Evolutionary conservation across 1,284 basidiomycete genomes (phyloP).

Genomic region (Erythrobasidium hasegawianum): DNA sequence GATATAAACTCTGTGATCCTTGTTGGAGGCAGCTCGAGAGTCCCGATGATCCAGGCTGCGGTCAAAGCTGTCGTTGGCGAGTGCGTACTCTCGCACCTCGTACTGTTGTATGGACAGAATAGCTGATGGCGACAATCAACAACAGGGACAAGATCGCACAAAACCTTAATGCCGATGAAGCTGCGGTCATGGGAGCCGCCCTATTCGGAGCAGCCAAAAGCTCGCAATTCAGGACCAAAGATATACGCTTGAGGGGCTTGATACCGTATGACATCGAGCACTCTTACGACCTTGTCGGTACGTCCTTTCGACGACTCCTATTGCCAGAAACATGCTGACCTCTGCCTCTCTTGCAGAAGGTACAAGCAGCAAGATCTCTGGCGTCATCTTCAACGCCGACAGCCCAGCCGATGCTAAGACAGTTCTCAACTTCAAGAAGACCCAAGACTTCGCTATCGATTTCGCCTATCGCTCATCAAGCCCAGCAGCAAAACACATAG

Average conservation of each 20-base stretch:
- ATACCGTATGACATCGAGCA: constrained; percentile 67
- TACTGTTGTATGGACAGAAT: no score
- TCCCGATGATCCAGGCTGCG: constrained; percentile 84
- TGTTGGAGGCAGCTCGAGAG: constrained; percentile 81
- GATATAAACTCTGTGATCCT: constrained; percentile 85
- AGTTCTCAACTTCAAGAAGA: constrained; percentile 73
- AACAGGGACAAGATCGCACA: constrained; percentile 72
- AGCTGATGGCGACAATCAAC: no score
- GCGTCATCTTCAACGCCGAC: constrained; percentile 68
- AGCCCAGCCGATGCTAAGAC: constrained; percentile 74
- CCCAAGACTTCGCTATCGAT: constrained; percentile 68
- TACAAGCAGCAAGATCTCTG: constrained; percentile 62
- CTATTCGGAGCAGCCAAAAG: constrained; percentile 86
- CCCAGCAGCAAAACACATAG: neutral
- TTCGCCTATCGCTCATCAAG: constrained; percentile 61
- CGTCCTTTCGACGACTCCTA: no score
- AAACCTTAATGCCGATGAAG: constrained; percentile 97
- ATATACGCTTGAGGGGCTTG: constrained; percentile 77
- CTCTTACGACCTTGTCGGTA: constrained; percentile 59
- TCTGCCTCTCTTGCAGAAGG: constrained; percentile 5
- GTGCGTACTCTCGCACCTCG: no score
- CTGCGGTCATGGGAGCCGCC: constrained; percentile 89
- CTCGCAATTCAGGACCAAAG: constrained; percentile 92
- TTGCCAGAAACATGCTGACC: no score
- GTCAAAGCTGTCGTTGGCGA: constrained; percentile 69